A percentile compares a stretch with the other conserved stretches of the same genome.
These are phyloP conservation scores for Trichosanthes cucumerina DNA, from an alignment of 306 rosid genomes.

Conservation along the genomic window DNA sequence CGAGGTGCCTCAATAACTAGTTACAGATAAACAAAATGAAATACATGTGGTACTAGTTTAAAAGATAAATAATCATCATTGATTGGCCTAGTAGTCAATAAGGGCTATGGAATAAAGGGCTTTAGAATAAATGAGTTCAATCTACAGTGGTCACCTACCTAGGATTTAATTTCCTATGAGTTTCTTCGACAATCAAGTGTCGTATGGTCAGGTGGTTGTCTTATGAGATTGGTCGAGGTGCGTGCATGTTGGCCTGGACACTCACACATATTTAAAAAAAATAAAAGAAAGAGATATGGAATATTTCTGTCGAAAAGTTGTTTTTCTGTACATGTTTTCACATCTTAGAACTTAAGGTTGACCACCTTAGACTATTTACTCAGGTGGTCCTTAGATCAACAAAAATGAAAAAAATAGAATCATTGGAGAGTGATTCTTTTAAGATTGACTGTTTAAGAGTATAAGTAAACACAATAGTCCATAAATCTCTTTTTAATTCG, in stretches of 20 bases:
- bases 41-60: not conserved
- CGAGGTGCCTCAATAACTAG: not conserved
- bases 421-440: not conserved
- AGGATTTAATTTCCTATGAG: no score
- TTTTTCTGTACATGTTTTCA: not conserved
- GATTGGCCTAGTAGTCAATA: no score
- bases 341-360: not conserved
- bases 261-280: no score
- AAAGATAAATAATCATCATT: no score
- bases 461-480: not conserved
- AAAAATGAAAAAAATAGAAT: not conserved
- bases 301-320: not conserved
- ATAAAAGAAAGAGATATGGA: not conserved
- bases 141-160: no score
- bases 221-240: no score
- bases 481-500: not conserved
- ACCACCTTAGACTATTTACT: not conserved
- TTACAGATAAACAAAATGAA: not conserved
- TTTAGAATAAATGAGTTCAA: no score
- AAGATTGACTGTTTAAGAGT: not conserved
- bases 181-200: no score
- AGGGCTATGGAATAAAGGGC: no score
- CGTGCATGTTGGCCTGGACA: no score
- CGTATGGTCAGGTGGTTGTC: no score
- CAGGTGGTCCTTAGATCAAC: not conserved